A percentile compares a stretch with the other conserved stretches of the same genome.
Evolutionary conservation across 495 filamentous ascomycete species (phyloP).

Genomic region (Penicillium arizonense): DNA sequence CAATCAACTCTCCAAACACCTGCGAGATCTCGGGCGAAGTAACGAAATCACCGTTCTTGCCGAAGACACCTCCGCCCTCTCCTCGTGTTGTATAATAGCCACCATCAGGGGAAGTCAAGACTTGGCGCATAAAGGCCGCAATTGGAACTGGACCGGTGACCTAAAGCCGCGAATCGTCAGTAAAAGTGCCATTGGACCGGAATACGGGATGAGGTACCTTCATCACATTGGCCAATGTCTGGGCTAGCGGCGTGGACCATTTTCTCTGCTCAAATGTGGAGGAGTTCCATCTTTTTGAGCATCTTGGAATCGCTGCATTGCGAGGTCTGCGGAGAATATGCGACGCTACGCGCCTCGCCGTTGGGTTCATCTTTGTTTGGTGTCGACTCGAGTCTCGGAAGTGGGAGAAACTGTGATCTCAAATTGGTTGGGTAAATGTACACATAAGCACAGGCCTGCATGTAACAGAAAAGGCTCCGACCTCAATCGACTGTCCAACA

Average conservation of each 20-base stretch:
- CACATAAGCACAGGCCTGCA: no score
- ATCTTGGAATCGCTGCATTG: conserved; percentile 11
- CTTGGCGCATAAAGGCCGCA: conserved; percentile 97
- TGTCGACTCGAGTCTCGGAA: background rate
- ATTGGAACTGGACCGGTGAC: conserved; percentile 86
- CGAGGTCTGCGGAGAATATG: conserved; percentile 28
- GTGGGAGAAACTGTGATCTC: background rate
- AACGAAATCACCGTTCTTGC: conserved; percentile 87
- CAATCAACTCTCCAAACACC: conserved; percentile 90
- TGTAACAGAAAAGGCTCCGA: background rate
- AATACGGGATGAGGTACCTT: conserved; percentile 48
- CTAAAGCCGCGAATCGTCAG: conserved; percentile 20
- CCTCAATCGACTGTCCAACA: background rate
- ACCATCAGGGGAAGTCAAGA: conserved; percentile 83
- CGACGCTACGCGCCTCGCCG: conserved; percentile 32
- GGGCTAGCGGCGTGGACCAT: conserved; percentile 92
- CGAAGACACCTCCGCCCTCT: conserved; percentile 71
- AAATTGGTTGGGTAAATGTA: no score
- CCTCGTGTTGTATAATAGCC: conserved; percentile 85
- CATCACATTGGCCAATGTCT: conserved; percentile 79
- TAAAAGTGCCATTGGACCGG: background rate
- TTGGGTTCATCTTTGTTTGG: conserved; percentile 29
- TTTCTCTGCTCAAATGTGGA: conserved; percentile 44
- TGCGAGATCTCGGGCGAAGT: conserved; percentile 98
- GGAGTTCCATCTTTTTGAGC: conserved; percentile 33